Conservation (phyloP, 352 stramenopile genomes). For the Globisporangium okanoganense region DNA sequence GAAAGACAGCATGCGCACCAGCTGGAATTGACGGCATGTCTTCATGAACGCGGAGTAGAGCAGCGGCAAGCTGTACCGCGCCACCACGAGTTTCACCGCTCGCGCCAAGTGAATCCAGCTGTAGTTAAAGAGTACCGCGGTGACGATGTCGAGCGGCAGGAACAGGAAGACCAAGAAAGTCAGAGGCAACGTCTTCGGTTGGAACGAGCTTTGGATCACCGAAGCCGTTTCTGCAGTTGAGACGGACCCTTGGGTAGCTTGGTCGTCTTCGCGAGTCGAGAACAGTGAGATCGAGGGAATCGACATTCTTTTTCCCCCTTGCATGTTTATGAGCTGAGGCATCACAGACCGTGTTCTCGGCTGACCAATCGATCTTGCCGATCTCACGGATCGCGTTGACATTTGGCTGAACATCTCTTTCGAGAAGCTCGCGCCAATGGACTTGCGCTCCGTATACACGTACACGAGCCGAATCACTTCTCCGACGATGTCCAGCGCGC, state of each 20-base stretch:
- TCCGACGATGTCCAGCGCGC: constrained; percentile 24
- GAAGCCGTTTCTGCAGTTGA: constrained; percentile 6
- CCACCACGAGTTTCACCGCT: constrained; percentile 8
- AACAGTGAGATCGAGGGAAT: constrained; percentile 9
- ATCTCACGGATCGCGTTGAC: not conserved
- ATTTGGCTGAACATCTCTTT: not conserved
- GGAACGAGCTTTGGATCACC: not conserved
- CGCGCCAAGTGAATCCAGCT: constrained; percentile 22
- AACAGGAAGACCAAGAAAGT: constrained; percentile 8
- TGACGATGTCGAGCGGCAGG: constrained; percentile 12
- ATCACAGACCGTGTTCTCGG: not conserved
- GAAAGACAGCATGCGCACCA: constrained; percentile 19
- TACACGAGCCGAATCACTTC: constrained; percentile 19
- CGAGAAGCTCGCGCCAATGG: not conserved
- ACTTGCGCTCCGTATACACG: constrained; percentile 12
- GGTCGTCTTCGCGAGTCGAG: constrained; percentile 7
- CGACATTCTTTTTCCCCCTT: not conserved
- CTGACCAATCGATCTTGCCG: not conserved
- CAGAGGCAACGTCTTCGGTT: not conserved
- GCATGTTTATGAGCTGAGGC: constrained; percentile 2
- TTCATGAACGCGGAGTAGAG: constrained; percentile 10
- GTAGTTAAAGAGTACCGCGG: constrained; percentile 6
- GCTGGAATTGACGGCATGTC: constrained; percentile 3
- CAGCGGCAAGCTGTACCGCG: constrained; percentile 1
- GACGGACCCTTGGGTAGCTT: not conserved